Evolutionary conservation across 495 filamentous ascomycete genomes (phyloP).

Genomic region (Aspergillus saccharolyticus): DNA sequence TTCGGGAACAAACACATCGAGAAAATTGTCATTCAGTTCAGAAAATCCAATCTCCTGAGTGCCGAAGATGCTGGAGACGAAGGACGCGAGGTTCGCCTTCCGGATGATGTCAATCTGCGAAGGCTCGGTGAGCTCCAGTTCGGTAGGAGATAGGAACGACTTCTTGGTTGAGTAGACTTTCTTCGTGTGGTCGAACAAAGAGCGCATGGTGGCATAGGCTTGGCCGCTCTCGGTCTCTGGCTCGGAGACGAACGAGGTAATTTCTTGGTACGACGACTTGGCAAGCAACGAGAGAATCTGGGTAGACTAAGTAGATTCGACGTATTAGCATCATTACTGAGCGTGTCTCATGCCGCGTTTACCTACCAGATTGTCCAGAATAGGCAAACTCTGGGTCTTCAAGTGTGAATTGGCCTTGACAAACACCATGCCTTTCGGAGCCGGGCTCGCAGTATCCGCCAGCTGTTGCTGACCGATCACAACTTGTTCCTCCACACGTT

Average conservation of each 20-base stretch:
- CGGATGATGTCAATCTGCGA: conserved; percentile 71
- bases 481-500: conserved; percentile 43
- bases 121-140: conserved; percentile 64
- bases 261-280: conserved; percentile 64
- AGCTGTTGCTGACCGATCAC: conserved; percentile 36
- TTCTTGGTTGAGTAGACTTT: conserved; percentile 66
- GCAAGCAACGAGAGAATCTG: conserved; percentile 68
- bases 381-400: conserved; percentile 64
- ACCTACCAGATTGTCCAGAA: conserved; percentile 67
- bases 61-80: conserved; percentile 76
- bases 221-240: conserved; percentile 70
- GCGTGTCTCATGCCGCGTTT: neutral
- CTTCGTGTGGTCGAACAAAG: conserved; percentile 76
- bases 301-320: conserved; percentile 48
- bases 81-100: conserved; percentile 83
- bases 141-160: conserved; percentile 65
- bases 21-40: conserved; percentile 78
- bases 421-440: conserved; percentile 37
- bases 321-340: conserved; percentile 1
- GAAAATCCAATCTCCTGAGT: conserved; percentile 76
- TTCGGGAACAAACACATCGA: conserved; percentile 77
- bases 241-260: conserved; percentile 67
- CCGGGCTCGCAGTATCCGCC: conserved; percentile 26
- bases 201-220: conserved; percentile 74
- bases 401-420: conserved; percentile 54